Conservation (phyloP, 768 basidiomycete genomes). For the Phaeolepiota aurea region DNA sequence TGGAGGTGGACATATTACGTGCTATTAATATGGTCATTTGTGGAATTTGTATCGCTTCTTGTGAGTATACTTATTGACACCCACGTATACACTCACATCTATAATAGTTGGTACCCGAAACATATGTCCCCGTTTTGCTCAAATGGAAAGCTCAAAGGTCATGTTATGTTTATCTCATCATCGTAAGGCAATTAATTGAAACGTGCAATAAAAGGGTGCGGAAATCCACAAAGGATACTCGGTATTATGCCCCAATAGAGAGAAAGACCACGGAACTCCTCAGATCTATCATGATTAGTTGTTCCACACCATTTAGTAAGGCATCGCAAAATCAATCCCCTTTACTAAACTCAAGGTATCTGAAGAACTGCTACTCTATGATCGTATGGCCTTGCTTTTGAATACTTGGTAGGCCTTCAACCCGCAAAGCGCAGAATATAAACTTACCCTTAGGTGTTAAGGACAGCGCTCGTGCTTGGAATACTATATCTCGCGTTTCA, state of each 20-base stretch:
- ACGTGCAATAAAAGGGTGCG: slow-evolving; percentile 42
- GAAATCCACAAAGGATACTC: slow-evolving; percentile 40
- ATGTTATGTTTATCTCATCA: slow-evolving; percentile 4
- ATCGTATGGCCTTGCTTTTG: slow-evolving; percentile 71
- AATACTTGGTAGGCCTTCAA: slow-evolving; percentile 51
- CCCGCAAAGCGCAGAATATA: slow-evolving; percentile 4
- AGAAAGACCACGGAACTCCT: slow-evolving; percentile 32
- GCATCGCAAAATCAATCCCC: background rate
- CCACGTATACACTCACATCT: background rate
- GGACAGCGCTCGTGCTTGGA: slow-evolving; percentile 52
- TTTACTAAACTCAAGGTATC: background rate
- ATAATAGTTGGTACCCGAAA: slow-evolving; percentile 62
- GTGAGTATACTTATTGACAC: slow-evolving; percentile 14
- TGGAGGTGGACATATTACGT: slow-evolving; percentile 81
- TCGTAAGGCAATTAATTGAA: background rate
- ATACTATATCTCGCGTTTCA: slow-evolving; percentile 60
- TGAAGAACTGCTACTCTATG: slow-evolving; percentile 51
- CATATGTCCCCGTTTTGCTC: slow-evolving; percentile 53
- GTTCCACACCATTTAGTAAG: slow-evolving; percentile 68
- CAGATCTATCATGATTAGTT: slow-evolving; percentile 45
- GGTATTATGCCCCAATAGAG: slow-evolving; percentile 57
- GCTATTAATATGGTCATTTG: slow-evolving; percentile 60
- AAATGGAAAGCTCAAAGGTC: slow-evolving; percentile 52
- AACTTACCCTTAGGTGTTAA: slow-evolving; percentile 18
- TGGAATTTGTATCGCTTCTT: slow-evolving; percentile 41